These are phyloP conservation scores for Trichoderma atroviride DNA, from an alignment of 2,329 filamentous ascomycete species.

Conservation along the genomic window DNA sequence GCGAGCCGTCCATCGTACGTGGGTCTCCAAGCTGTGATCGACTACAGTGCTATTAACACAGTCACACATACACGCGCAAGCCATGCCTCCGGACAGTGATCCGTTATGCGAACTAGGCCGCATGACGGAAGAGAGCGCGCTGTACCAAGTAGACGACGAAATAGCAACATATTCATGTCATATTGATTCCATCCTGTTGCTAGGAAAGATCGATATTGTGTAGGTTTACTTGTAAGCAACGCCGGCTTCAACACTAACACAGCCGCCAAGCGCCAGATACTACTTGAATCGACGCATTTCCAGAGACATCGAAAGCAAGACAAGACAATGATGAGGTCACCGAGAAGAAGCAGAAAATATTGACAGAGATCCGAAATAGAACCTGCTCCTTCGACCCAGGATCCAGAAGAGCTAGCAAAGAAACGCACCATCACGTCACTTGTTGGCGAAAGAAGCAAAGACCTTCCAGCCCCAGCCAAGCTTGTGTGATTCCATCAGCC, in stretches of 20 bases:
- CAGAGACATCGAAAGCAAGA: not conserved
- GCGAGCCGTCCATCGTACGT: not conserved
- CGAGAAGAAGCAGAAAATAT: not conserved
- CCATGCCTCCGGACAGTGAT: constrained; percentile 8
- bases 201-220: not conserved
- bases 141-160: not conserved
- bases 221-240: constrained; percentile 5
- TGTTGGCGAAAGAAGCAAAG: not conserved
- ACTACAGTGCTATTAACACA: constrained; percentile 21
- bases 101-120: not conserved
- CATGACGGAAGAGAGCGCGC: not conserved
- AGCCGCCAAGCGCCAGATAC: constrained; percentile 3
- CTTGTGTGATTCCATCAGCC: constrained; percentile 14
- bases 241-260: not conserved
- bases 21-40: constrained; percentile 17
- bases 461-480: not conserved
- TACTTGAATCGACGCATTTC: not conserved
- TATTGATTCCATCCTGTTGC: constrained; percentile 6
- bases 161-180: not conserved
- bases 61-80: constrained; percentile 11
- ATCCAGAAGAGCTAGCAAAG: not conserved
- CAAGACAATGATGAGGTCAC: constrained; percentile 14
- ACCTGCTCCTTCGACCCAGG: not conserved
- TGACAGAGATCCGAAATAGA: not conserved
- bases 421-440: constrained; percentile 25